Percentiles rank a stretch among this genome's conserved stretches.
phyloP scores from a whole-genome alignment of 179 eudicot genomes.

The Spinacia oleracea region DNA sequence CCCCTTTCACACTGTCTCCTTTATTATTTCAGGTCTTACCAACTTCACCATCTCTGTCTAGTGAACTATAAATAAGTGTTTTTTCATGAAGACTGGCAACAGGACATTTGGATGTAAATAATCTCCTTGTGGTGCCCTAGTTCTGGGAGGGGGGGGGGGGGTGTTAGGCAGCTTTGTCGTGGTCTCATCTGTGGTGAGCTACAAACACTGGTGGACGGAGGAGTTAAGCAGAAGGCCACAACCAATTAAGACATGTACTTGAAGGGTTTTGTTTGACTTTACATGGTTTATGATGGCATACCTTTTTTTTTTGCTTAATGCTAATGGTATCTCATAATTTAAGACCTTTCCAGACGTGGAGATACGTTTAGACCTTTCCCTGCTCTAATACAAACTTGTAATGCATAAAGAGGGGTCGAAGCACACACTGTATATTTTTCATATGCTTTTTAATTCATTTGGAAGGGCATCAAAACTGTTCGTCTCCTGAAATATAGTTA shows the following conservation, averaged over 20 bases:
- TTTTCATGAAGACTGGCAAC: background rate
- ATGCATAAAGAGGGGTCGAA: background rate
- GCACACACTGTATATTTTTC: background rate
- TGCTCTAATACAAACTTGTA: background rate
- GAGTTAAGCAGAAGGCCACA: background rate
- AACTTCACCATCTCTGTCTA: background rate
- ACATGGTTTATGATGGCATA: no score
- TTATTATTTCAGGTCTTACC: background rate
- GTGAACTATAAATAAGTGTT: no score
- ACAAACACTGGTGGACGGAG: background rate
- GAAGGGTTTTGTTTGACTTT: background rate
- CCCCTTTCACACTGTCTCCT: background rate
- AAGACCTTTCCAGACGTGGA: background rate
- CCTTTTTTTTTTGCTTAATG: no score
- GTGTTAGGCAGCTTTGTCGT: background rate
- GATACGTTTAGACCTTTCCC: background rate
- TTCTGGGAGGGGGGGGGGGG: background rate
- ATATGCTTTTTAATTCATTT: background rate
- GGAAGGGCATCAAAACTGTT: background rate
- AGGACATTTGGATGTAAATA: background rate
- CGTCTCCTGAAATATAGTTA: background rate
- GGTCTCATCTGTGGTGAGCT: background rate
- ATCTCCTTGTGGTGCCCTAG: background rate
- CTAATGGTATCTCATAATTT: background rate
- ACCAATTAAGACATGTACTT: background rate